phyloP scores from a whole-genome alignment of 768 basidiomycete species.

The Suillus fuscotomentosus region DNA sequence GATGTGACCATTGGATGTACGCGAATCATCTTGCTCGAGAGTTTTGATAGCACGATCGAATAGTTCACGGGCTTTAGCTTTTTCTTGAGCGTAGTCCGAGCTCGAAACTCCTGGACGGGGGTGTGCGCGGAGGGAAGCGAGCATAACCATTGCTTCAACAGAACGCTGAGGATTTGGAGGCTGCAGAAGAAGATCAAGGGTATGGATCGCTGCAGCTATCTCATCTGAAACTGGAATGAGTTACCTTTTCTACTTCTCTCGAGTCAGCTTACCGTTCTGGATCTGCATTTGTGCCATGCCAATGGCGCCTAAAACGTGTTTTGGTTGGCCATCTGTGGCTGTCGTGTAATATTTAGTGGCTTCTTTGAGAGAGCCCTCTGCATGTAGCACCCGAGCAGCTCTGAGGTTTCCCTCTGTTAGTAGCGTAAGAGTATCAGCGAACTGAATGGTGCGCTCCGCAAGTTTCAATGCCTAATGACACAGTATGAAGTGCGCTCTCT shows the following conservation, averaged over 20 bases:
- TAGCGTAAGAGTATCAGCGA: constrained; percentile 83
- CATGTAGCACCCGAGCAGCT: constrained; percentile 79
- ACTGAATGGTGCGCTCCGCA: constrained; percentile 92
- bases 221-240: constrained; percentile 54
- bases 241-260: neutral
- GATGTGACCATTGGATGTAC: constrained; percentile 34
- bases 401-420: constrained; percentile 85
- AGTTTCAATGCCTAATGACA: constrained; percentile 75
- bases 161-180: constrained; percentile 63
- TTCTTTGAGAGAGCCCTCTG: constrained; percentile 58
- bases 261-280: constrained; percentile 58
- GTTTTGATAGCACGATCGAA: constrained; percentile 73
- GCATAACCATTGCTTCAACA: constrained; percentile 82
- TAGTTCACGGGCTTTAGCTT: constrained; percentile 70
- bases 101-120: constrained; percentile 78
- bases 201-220: constrained; percentile 81
- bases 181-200: constrained; percentile 75
- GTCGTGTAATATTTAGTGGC: constrained; percentile 71
- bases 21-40: constrained; percentile 61
- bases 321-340: constrained; percentile 67
- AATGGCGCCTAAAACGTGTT: constrained; percentile 75
- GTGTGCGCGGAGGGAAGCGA: constrained; percentile 85
- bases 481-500: neutral
- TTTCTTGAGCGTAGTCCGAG: constrained; percentile 71
- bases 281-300: constrained; percentile 88